A percentile compares a stretch with the other conserved stretches of the same genome.
Conservation (phyloP, 768 basidiomycete species). For the Dacryopinax spathularia region DNA sequence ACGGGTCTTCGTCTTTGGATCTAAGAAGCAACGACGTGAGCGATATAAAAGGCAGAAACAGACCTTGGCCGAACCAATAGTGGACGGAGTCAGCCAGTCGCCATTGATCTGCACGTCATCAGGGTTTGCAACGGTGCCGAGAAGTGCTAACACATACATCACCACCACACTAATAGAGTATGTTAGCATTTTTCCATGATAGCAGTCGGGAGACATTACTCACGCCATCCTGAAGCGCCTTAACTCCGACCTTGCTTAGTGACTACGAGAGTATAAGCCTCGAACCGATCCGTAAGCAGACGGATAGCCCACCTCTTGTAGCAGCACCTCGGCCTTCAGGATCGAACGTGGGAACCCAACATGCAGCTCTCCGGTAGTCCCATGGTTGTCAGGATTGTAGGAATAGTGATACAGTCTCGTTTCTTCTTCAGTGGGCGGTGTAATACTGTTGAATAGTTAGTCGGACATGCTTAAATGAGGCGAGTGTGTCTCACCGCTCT, state of each 20-base stretch:
- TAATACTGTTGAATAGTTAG: background rate
- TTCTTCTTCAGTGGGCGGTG: background rate
- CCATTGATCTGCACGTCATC: conserved; percentile 8
- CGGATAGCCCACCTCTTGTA: background rate
- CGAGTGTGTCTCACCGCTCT: background rate
- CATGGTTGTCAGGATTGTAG: background rate
- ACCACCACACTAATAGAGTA: conserved; percentile 3
- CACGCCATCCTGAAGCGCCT: background rate
- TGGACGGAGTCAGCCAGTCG: conserved; percentile 5
- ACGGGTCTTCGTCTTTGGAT: conserved; percentile 17
- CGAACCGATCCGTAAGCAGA: background rate
- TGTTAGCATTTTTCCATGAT: background rate
- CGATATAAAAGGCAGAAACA: conserved; percentile 14
- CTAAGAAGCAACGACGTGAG: conserved; percentile 15
- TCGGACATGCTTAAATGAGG: background rate
- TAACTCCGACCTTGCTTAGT: background rate
- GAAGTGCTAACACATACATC: conserved; percentile 11
- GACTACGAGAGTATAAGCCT: background rate
- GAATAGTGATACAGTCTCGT: background rate
- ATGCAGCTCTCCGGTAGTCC: background rate
- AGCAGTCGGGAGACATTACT: background rate
- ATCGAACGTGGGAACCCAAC: background rate
- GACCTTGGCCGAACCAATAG: conserved; percentile 10
- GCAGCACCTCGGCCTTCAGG: background rate
- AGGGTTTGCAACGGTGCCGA: background rate